Conservation (phyloP, 1,139 yeast genomes). For the Blastobotrys indianensis region DNA sequence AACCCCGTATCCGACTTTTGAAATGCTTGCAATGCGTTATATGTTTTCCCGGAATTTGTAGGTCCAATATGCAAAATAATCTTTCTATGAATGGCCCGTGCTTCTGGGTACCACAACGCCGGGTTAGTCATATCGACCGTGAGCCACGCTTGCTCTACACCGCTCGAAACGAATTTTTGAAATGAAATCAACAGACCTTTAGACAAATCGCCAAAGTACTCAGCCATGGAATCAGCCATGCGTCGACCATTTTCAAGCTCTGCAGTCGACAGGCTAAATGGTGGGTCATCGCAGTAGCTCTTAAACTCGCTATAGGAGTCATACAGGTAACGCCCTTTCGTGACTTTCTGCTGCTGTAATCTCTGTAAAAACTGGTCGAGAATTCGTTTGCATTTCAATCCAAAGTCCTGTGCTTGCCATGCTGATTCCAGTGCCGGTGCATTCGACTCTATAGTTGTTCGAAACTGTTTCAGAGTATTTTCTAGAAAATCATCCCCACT, state of each 20-base stretch:
- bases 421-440: background rate
- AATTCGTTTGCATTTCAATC: background rate
- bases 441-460: background rate
- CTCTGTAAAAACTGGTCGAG: background rate
- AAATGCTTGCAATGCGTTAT: constrained; percentile 66
- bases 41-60: constrained; percentile 95
- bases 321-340: constrained; percentile 3
- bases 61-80: constrained; percentile 93
- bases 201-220: constrained; percentile 5
- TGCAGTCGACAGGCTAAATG: background rate
- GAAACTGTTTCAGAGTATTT: background rate
- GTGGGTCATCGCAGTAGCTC: constrained; percentile 8
- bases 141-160: background rate
- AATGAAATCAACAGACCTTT: constrained; percentile 2
- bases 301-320: constrained; percentile 7
- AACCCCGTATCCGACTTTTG: constrained; percentile 72
- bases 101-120: constrained; percentile 83
- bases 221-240: background rate
- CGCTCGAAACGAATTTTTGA: constrained; percentile 1
- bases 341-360: background rate
- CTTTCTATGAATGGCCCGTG: constrained; percentile 72
- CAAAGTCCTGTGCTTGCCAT: background rate
- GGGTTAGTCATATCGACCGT: constrained; percentile 38
- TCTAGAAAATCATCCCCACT: background rate
- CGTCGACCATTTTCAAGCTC: constrained; percentile 2